phyloP scores from a whole-genome alignment of 2,329 filamentous ascomycete genomes.

The Bisporella sp. region DNA sequence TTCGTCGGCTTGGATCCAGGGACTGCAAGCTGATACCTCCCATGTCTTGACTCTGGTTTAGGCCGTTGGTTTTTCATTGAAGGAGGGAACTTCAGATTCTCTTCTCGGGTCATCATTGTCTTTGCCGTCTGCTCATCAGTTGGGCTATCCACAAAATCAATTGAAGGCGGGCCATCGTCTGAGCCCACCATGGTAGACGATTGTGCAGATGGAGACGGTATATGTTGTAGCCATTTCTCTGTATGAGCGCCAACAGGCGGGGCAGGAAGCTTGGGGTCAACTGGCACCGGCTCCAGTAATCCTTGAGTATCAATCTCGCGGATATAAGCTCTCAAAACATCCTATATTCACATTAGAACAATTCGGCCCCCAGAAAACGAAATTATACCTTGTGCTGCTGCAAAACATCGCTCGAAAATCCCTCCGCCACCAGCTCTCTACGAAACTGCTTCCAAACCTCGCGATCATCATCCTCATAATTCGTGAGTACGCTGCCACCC shows the following conservation, averaged over 20 bases:
- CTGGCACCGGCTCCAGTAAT: conserved; percentile 40
- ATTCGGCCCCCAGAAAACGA: neutral
- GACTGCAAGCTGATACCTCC: neutral
- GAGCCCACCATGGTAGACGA: neutral
- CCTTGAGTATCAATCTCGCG: conserved; percentile 50
- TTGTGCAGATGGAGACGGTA: conserved; percentile 4
- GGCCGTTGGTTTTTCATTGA: conserved; percentile 23
- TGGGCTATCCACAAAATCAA: conserved; percentile 14
- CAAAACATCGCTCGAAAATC: conserved; percentile 48
- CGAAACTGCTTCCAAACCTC: conserved; percentile 52
- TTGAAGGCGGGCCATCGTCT: conserved; percentile 12
- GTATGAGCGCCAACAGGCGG: conserved; percentile 9
- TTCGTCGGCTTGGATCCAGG: neutral
- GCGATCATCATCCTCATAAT: conserved; percentile 37
- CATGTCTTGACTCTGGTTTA: conserved; percentile 14
- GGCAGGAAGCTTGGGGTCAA: conserved; percentile 22
- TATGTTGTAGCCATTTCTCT: conserved; percentile 19
- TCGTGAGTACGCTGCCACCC: conserved; percentile 28
- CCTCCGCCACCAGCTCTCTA: conserved; percentile 49
- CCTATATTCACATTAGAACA: conserved; percentile 32
- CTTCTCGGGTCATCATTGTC: conserved; percentile 21
- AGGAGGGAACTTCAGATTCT: conserved; percentile 26
- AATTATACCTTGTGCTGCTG: conserved; percentile 48
- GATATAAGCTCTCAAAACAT: conserved; percentile 53
- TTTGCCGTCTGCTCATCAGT: conserved; percentile 17